These are phyloP conservation scores for Nidularia sp. DNA, from an alignment of 768 basidiomycete genomes.

Conservation along the genomic window DNA sequence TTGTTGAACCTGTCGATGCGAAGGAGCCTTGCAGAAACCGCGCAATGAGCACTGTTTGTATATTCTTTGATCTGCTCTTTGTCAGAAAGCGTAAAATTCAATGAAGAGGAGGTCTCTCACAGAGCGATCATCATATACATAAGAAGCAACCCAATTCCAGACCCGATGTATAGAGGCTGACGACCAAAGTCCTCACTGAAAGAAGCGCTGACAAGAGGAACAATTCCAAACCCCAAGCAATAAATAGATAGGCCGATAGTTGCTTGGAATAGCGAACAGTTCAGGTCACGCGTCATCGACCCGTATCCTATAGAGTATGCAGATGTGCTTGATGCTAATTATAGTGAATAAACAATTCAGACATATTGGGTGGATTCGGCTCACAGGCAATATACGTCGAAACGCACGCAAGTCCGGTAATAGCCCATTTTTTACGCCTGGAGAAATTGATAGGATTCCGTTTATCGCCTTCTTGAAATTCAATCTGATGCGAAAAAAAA, in stretches of 20 bases:
- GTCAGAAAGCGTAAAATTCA: background rate
- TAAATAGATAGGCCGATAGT: slow-evolving; percentile 49
- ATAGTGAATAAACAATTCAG: background rate
- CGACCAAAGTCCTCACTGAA: slow-evolving; percentile 71
- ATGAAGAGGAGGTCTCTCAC: slow-evolving; percentile 20
- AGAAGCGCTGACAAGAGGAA: slow-evolving; percentile 61
- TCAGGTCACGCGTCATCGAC: slow-evolving; percentile 49
- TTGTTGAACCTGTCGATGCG: slow-evolving; percentile 66
- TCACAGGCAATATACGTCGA: slow-evolving; percentile 38
- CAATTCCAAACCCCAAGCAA: slow-evolving; percentile 54
- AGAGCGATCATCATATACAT: slow-evolving; percentile 46
- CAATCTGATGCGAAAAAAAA: slow-evolving; percentile 15
- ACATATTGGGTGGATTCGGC: slow-evolving; percentile 3
- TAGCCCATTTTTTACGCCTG: slow-evolving; percentile 35
- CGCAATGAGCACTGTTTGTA: slow-evolving; percentile 61
- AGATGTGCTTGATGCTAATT: slow-evolving; percentile 41
- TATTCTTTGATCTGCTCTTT: slow-evolving; percentile 30
- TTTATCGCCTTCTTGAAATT: slow-evolving; percentile 15
- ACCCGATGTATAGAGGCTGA: slow-evolving; percentile 50
- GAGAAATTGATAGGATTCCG: slow-evolving; percentile 34
- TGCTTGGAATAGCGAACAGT: slow-evolving; percentile 38
- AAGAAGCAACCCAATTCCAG: slow-evolving; percentile 39
- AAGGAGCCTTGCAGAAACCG: slow-evolving; percentile 66
- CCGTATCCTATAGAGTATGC: slow-evolving; percentile 52
- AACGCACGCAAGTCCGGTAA: slow-evolving; percentile 39